A percentile compares a stretch with the other conserved stretches of the same genome.
Conservation (phyloP, 257 asterid genomes). For the Solanum pimpinellifolium region DNA sequence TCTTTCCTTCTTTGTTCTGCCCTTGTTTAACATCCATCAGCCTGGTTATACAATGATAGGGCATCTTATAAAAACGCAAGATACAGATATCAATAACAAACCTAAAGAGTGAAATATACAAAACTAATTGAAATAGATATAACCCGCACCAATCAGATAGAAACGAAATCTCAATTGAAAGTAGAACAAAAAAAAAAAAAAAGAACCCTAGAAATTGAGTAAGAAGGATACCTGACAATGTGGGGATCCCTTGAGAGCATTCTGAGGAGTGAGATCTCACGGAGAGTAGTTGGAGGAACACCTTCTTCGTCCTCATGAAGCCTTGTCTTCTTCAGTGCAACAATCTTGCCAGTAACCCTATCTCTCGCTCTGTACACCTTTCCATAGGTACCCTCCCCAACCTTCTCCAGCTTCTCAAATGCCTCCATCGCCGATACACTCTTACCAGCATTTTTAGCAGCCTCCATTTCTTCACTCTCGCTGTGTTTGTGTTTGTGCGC, state of each 20-base stretch:
- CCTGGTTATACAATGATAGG: conserved; percentile 16
- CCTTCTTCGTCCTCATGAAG: conserved; percentile 97
- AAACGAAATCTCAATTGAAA: not conserved
- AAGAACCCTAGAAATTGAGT: not conserved
- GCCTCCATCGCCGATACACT: conserved; percentile 70
- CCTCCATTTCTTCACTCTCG: not conserved
- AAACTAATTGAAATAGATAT: not conserved
- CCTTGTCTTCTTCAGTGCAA: conserved; percentile 88
- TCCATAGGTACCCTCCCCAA: conserved; percentile 91
- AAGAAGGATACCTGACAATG: conserved; percentile 42
- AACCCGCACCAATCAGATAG: not conserved
- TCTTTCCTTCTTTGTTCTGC: conserved; percentile 81
- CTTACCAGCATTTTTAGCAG: conserved; percentile 20
- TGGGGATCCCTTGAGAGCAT: conserved; percentile 92
- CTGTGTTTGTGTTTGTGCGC: not conserved
- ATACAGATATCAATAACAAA: not conserved
- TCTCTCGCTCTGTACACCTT: conserved; percentile 93
- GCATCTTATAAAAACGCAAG: not conserved
- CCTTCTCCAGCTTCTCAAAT: conserved; percentile 89
- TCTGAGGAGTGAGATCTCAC: conserved; percentile 78
- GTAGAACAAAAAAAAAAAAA: not conserved
- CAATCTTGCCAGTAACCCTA: conserved; percentile 83
- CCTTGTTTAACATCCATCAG: conserved; percentile 90
- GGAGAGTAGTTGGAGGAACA: conserved; percentile 95
- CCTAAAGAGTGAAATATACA: not conserved